These are phyloP conservation scores for Casuarina cunninghamiana DNA, from an alignment of 306 rosid genomes.

Conservation along the genomic window DNA sequence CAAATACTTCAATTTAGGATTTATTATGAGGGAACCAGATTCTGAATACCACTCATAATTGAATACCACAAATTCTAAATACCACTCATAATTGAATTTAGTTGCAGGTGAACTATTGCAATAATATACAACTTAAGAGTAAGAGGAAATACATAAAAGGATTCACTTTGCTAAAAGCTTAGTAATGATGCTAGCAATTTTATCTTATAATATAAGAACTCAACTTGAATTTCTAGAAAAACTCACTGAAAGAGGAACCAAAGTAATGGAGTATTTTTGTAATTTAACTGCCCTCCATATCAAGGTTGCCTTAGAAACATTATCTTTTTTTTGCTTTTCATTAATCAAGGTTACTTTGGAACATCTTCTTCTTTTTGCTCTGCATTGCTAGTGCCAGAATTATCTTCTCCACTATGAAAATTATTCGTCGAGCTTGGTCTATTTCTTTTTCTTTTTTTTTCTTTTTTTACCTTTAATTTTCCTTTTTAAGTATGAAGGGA, in stretches of 20 bases:
- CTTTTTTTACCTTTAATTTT: too few species aligned
- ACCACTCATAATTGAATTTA: not conserved
- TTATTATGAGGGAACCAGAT: not conserved
- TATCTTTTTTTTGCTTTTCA: constrained; percentile 4
- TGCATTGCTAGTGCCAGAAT: constrained; percentile 13
- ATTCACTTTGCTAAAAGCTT: not conserved
- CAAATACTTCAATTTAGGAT: not conserved
- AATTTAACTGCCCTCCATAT: constrained; percentile 87
- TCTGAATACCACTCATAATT: not conserved
- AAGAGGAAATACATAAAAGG: not conserved
- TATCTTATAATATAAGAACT: not conserved
- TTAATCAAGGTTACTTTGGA: constrained; percentile 13
- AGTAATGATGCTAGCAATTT: not conserved
- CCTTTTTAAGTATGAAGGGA: too few species aligned
- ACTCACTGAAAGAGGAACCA: constrained; percentile 86
- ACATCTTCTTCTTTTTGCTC: too few species aligned
- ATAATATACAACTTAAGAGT: not conserved
- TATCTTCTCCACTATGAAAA: constrained; percentile 8
- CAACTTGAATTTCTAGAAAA: constrained; percentile 1
- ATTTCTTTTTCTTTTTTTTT: constrained; percentile 7
- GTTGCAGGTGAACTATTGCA: not conserved
- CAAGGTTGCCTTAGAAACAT: constrained; percentile 49
- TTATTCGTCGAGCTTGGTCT: constrained; percentile 13
- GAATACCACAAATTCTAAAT: too few species aligned
- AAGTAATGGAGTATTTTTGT: constrained; percentile 84